A percentile compares a stretch with the other conserved stretches of the same genome.
These are phyloP conservation scores for Kuraishia cidri DNA, from an alignment of 805 yeast genomes.

Conservation along the genomic window DNA sequence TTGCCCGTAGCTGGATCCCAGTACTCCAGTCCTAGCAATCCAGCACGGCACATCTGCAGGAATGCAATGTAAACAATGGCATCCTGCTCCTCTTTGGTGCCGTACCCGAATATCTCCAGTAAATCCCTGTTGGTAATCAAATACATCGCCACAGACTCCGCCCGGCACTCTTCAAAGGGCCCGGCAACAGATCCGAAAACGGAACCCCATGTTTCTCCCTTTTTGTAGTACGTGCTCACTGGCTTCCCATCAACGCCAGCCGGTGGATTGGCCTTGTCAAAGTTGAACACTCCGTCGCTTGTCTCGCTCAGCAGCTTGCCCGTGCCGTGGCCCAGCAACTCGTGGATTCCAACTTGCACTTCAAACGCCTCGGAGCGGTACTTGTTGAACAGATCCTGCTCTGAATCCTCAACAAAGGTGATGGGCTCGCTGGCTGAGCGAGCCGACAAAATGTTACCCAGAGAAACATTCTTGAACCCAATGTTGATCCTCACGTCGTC, in stretches of 20 bases:
- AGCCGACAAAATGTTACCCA: constrained; percentile 79
- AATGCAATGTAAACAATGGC: constrained; percentile 60
- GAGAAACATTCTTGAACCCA: constrained; percentile 85
- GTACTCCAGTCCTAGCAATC: constrained; percentile 70
- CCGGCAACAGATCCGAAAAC: constrained; percentile 78
- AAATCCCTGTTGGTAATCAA: constrained; percentile 61
- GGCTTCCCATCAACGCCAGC: constrained; percentile 52
- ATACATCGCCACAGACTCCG: constrained; percentile 83
- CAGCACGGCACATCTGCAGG: constrained; percentile 83
- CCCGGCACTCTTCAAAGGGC: constrained; percentile 88
- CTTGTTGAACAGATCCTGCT: constrained; percentile 52
- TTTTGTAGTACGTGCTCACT: constrained; percentile 58
- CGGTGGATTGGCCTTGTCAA: constrained; percentile 58
- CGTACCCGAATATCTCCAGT: constrained; percentile 66
- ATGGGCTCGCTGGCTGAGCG: constrained; percentile 60
- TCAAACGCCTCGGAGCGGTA: constrained; percentile 80
- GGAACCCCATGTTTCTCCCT: constrained; percentile 89
- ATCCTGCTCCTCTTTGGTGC: constrained; percentile 46
- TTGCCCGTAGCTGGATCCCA: constrained; percentile 78
- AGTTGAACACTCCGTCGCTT: constrained; percentile 59
- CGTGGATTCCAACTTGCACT: constrained; percentile 92
- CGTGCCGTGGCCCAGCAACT: constrained; percentile 84
- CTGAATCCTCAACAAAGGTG: constrained; percentile 49
- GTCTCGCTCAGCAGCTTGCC: constrained; percentile 66
- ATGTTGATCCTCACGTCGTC: constrained; percentile 77